These are phyloP conservation scores for Geotrichum carabidarum DNA, from an alignment of 1,139 yeast species.

Conservation along the genomic window DNA sequence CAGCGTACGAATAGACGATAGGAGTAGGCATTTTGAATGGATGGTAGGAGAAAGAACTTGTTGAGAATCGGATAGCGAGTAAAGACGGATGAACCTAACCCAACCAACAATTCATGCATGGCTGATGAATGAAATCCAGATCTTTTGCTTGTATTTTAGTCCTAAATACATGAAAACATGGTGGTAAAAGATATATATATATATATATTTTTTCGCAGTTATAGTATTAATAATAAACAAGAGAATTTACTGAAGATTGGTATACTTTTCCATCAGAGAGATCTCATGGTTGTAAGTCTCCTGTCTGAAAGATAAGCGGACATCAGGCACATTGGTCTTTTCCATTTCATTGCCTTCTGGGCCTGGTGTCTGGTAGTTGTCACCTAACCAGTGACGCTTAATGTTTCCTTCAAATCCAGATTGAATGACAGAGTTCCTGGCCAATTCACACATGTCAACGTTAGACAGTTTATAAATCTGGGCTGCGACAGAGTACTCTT, in stretches of 20 bases:
- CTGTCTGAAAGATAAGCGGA: slow-evolving; percentile 72
- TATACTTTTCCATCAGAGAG: slow-evolving; percentile 61
- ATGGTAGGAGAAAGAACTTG: background rate
- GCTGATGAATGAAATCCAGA: background rate
- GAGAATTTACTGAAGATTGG: background rate
- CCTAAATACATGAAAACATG: no score
- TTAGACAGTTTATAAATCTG: slow-evolving; percentile 90
- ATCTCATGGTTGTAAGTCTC: slow-evolving; percentile 77
- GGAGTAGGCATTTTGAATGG: slow-evolving; percentile 24
- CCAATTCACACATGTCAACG: slow-evolving; percentile 94
- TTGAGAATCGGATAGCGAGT: background rate
- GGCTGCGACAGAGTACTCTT: slow-evolving; percentile 96
- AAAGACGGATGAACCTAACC: no score
- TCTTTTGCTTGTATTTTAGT: background rate
- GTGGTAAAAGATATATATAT: no score
- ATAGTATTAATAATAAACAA: no score
- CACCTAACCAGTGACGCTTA: slow-evolving; percentile 91
- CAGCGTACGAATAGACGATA: slow-evolving; percentile 28
- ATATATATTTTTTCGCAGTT: no score
- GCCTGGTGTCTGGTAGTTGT: slow-evolving; percentile 56
- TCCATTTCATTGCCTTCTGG: slow-evolving; percentile 80
- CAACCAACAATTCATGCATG: background rate
- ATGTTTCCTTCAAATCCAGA: slow-evolving; percentile 85
- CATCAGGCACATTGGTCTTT: slow-evolving; percentile 90
- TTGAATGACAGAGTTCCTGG: slow-evolving; percentile 77